Percentiles rank a stretch among this genome's conserved stretches.
These are phyloP conservation scores for Alternaria sp. DNA, from an alignment of 2,329 filamentous ascomycete species.

Conservation along the genomic window DNA sequence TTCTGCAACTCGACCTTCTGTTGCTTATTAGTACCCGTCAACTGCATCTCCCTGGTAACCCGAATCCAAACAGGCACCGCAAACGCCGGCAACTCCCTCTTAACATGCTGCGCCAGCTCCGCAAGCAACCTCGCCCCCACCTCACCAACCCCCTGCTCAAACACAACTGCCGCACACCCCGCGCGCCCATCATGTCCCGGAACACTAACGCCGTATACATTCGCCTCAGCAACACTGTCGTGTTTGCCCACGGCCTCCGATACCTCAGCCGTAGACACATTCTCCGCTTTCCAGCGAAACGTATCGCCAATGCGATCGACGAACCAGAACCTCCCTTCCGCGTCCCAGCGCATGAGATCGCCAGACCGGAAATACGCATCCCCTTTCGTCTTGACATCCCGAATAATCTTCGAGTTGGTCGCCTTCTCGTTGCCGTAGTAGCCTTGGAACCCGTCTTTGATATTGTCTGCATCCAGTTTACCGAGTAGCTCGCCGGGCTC, in stretches of 20 bases:
- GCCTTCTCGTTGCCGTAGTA: slow-evolving; percentile 62
- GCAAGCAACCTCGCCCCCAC: slow-evolving; percentile 19
- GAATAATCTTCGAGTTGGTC: slow-evolving; percentile 41
- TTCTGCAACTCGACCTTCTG: slow-evolving; percentile 52
- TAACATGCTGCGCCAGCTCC: slow-evolving; percentile 45
- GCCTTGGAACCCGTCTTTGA: slow-evolving; percentile 63
- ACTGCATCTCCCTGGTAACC: slow-evolving; percentile 48
- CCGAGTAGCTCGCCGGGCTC: slow-evolving; percentile 74
- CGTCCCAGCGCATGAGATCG: slow-evolving; percentile 43
- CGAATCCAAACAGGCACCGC: slow-evolving; percentile 55
- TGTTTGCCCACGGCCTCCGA: slow-evolving; percentile 49
- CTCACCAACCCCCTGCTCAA: slow-evolving; percentile 17
- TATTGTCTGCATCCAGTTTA: slow-evolving; percentile 45
- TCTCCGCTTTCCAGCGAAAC: slow-evolving; percentile 54
- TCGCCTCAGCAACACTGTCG: slow-evolving; percentile 49
- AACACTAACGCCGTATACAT: slow-evolving; percentile 55
- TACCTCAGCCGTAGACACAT: slow-evolving; percentile 55
- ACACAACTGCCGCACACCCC: slow-evolving; percentile 52
- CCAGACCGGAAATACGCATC: slow-evolving; percentile 49
- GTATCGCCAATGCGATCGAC: slow-evolving; percentile 50
- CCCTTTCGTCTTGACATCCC: slow-evolving; percentile 43
- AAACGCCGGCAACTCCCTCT: slow-evolving; percentile 49
- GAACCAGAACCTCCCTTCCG: slow-evolving; percentile 45
- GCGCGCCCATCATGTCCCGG: slow-evolving; percentile 54
- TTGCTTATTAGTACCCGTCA: slow-evolving; percentile 56